These are phyloP conservation scores for Miscanthus lutarioriparius DNA, from an alignment of 176 grass and related monocot genomes.

Conservation along the genomic window DNA sequence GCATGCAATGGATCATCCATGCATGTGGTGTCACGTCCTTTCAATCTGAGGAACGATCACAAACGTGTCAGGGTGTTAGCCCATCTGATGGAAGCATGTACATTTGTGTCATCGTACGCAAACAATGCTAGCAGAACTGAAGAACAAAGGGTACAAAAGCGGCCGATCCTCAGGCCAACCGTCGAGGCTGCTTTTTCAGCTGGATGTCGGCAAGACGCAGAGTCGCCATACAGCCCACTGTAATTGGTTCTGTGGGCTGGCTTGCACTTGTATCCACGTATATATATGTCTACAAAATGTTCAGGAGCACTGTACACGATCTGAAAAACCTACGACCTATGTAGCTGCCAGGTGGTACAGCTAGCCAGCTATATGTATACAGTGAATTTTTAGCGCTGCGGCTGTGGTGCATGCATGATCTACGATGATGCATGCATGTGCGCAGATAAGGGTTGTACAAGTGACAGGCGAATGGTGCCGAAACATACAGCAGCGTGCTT, in stretches of 20 bases:
- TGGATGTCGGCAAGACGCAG: conserved; percentile 2
- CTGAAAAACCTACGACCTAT: conserved; percentile 28
- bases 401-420: not conserved
- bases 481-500: conserved; percentile 26
- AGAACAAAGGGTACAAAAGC: conserved; percentile 43
- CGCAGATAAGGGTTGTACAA: conserved; percentile 1
- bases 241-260: not conserved
- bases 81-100: not conserved
- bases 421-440: conserved; percentile 14
- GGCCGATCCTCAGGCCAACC: conserved; percentile 51
- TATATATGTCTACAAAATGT: not conserved
- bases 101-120: conserved; percentile 17
- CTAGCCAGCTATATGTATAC: not conserved
- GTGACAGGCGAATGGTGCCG: conserved; percentile 36
- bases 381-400: not conserved
- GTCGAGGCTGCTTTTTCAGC: conserved; percentile 24
- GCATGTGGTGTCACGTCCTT: conserved; percentile 30
- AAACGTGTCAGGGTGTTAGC: not conserved
- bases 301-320: not conserved
- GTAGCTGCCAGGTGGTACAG: conserved; percentile 9
- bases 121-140: not conserved
- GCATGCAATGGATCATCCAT: not conserved
- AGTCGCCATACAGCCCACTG: not conserved
- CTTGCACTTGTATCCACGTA: not conserved
- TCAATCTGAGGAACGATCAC: not conserved